Evolutionary conservation across 495 filamentous ascomycete species (phyloP), one percentile per base, ranked within the genome.

Genomic region (Lichenothelia convexa): DNA sequence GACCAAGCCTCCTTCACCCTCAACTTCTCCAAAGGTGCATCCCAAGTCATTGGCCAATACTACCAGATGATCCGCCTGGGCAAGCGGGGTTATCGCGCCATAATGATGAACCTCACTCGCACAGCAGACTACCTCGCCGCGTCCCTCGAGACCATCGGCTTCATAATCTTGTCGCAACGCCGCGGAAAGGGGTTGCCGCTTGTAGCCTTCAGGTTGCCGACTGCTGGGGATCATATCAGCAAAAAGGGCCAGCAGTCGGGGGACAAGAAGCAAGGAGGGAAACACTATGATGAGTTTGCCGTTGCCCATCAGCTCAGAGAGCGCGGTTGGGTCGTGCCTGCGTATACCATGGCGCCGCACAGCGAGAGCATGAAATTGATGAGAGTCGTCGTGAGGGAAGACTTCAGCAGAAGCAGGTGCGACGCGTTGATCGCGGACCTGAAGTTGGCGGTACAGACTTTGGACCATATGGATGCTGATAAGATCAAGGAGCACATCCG

Each of bases 1-100:
- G 82, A 93, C 46, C 85, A 93, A 58, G 74, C 84, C n/a, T 91
- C 81, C 35, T 92, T 92, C 64, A 93, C 85, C n/a, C 68, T 93
- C 35, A 93, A 93, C 64, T 93, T 93, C 64, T 84, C 77, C 53
- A 87, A 89, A 56, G 85, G 85, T 39, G 85, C 85, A 30, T 75
- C 75, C 26, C 85, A 92, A 47, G 74, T 93, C 43, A 92, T 93
- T 49, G 85, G 85, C 21, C 85, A 93, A 56, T 93, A 93, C 62
- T 93, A 93, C 61, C 85, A 92, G 54, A 61, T 93, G 52, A 89
- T 93, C 58, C 79, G 85, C 7, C 70, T 93, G 5, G 85, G 85
- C 32, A 86, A 89, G 64, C 71, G 74, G 46, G 85, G 85, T 11
- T 93, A 89, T 62, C 65, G 74, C 15, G 60, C 75, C 36, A 86